Percentiles rank a stretch among this genome's conserved stretches.
Conservation (phyloP, 1,284 basidiomycete species). For the Lentinula novae-zelandiae region DNA sequence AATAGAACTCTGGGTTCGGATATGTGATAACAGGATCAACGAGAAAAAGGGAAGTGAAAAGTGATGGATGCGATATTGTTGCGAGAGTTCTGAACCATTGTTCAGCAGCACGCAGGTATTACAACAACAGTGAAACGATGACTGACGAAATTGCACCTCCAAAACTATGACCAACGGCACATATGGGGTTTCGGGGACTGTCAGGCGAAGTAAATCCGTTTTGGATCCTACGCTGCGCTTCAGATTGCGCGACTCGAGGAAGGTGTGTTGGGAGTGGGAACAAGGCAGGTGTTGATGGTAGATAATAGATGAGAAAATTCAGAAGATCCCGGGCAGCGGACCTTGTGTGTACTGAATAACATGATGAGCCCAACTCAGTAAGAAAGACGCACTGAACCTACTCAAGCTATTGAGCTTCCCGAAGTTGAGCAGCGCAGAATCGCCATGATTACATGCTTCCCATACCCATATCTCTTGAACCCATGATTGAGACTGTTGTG, state of each 20-base stretch:
- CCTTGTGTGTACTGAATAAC: constrained; percentile 56
- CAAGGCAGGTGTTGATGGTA: constrained; percentile 39
- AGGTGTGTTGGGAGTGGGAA: constrained; percentile 47
- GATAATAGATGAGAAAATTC: constrained; percentile 61
- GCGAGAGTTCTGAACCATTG: constrained; percentile 37
- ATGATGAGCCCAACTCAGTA: not conserved
- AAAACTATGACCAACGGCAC: constrained; percentile 80
- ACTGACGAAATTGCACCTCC: constrained; percentile 71
- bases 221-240: constrained; percentile 35
- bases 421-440: constrained; percentile 65
- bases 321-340: constrained; percentile 72
- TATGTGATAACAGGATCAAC: constrained; percentile 74
- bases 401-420: constrained; percentile 50
- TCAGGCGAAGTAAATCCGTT: constrained; percentile 35
- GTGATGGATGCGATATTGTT: constrained; percentile 55
- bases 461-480: constrained; percentile 80
- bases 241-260: constrained; percentile 36
- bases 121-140: not conserved
- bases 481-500: constrained; percentile 22
- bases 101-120: constrained; percentile 7
- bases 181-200: constrained; percentile 29
- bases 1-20: constrained; percentile 18
- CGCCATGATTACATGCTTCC: constrained; percentile 78
- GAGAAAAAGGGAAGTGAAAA: constrained; percentile 74
- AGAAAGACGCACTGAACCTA: constrained; percentile 28